Conservation (phyloP, 2,329 filamentous ascomycete species). For the Waltergamsia citrina region DNA sequence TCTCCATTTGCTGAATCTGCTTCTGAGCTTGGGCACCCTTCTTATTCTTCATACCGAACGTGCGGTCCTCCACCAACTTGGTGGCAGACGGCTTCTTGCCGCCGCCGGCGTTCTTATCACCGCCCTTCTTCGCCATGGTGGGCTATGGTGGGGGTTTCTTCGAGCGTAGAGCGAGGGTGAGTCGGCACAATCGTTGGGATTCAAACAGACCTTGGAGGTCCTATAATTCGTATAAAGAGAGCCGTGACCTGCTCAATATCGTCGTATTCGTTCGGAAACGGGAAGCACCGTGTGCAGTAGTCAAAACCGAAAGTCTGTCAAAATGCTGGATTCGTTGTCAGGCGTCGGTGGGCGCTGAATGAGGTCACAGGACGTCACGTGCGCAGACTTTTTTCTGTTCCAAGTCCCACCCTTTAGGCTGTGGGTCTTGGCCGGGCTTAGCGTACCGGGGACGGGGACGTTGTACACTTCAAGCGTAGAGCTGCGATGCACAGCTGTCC, state of each 20-base stretch:
- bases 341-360: constrained; percentile 2
- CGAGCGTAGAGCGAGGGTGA: no score
- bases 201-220: no score
- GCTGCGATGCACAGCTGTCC: constrained; percentile 4
- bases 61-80: constrained; percentile 82
- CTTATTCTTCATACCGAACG: constrained; percentile 99
- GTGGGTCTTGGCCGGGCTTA: neutral
- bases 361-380: constrained; percentile 9
- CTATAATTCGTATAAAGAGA: no score
- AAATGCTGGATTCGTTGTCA: constrained; percentile 3
- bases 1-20: constrained; percentile 75
- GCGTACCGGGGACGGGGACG: neutral
- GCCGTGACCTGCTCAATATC: no score
- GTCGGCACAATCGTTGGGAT: no score
- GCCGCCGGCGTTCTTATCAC: constrained; percentile 41
- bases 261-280: neutral
- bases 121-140: constrained; percentile 64
- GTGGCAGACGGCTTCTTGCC: constrained; percentile 45
- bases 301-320: constrained; percentile 1
- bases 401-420: no score
- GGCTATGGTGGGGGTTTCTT: constrained; percentile 18
- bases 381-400: constrained; percentile 2
- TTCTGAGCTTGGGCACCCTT: constrained; percentile 88
- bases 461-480: neutral
- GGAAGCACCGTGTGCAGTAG: no score